Base-by-base conservation (phyloP, 495 filamentous ascomycete genomes). In the Hypoxylon lenormandii region DNA sequence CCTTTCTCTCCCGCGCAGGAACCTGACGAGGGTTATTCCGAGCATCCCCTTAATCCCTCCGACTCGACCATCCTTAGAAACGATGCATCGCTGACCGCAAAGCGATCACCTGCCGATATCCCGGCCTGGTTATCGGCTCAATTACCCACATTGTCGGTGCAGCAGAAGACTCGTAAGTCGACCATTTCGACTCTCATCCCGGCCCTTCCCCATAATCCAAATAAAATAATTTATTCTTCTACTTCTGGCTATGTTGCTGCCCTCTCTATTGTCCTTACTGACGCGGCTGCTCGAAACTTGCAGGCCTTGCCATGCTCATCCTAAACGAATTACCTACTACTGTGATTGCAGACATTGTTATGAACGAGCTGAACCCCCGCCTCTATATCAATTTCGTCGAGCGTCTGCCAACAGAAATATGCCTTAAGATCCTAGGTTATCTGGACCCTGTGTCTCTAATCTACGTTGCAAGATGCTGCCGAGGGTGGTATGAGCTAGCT, bases 301-400 rank as follows among this genome's bases (percentile, higher is more conserved):
- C 60, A 88, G 88, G 85, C 66, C 81, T 90, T 42, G 84, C 84
- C 22, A 87, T 90, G 81, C 78, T 83, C 3, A 80, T 96, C 19
- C 81, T 97, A 36, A 86, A 87, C 62, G 87, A 89, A 48, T 82
- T 97, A 4, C 89, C 89, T 16, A 93, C 91, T 16, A 89, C 88
- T 30, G 85, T 87, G 11, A 87, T 96, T 51, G 87, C 89, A 13
- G 83, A 87, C n/a, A 87, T 97, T 18, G 92, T 95, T 21, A 73
- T 80, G 59, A 89, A 91, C 42, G 83, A 85, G 42, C 80, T 96
- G 15, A 88, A 89, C 47, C 91, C 90, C 6, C 86, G 92, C 5
- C 88, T 96, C 21, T 93, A 97, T 77, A 92, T 97, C 79, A 92
- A 98, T 79, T 96, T 96, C 46, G 86, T 97, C 28, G 79, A 87